phyloP scores from a whole-genome alignment of 805 yeast species.

The Pichia californica region DNA sequence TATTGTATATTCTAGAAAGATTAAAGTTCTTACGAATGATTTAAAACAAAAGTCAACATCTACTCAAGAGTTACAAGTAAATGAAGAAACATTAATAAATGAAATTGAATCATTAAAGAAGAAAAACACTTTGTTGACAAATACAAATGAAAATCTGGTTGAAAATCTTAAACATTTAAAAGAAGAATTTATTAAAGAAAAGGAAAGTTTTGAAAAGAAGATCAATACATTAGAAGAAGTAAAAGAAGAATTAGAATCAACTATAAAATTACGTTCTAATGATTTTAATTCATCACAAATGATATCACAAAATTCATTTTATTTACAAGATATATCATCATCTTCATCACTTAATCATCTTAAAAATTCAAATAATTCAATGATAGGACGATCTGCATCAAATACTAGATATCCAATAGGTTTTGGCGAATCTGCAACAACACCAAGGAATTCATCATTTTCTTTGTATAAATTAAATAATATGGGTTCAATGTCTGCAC shows the following conservation, averaged over 20 bases:
- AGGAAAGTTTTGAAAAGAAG: conserved; percentile 18
- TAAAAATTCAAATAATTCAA: conserved; percentile 15
- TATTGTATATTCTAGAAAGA: conserved; percentile 22
- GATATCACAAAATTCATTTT: conserved; percentile 15
- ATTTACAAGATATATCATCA: conserved; percentile 28
- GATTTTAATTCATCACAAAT: conserved; percentile 6
- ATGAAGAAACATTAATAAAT: conserved; percentile 18
- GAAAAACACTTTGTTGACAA: conserved; percentile 15
- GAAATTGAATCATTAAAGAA: conserved; percentile 19
- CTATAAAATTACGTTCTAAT: conserved; percentile 11
- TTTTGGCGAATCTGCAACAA: conserved; percentile 43
- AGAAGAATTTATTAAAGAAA: conserved; percentile 28
- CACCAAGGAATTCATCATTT: conserved; percentile 30
- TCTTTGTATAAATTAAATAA: conserved; percentile 13
- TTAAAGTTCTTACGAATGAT: conserved; percentile 31
- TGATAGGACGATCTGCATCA: conserved; percentile 18
- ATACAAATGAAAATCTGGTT: conserved; percentile 24
- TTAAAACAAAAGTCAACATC: conserved; percentile 28
- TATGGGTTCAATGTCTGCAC: conserved; percentile 11
- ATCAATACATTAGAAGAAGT: conserved; percentile 26
- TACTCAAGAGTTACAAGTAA: conserved; percentile 22
- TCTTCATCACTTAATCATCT: conserved; percentile 17
- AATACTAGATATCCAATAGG: conserved; percentile 27
- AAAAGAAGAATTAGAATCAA: conserved; percentile 16
- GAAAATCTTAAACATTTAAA: conserved; percentile 6